These are phyloP conservation scores for Vitis hybrid DNA, from an alignment of 177 flowering plant species.

Conservation along the genomic window DNA sequence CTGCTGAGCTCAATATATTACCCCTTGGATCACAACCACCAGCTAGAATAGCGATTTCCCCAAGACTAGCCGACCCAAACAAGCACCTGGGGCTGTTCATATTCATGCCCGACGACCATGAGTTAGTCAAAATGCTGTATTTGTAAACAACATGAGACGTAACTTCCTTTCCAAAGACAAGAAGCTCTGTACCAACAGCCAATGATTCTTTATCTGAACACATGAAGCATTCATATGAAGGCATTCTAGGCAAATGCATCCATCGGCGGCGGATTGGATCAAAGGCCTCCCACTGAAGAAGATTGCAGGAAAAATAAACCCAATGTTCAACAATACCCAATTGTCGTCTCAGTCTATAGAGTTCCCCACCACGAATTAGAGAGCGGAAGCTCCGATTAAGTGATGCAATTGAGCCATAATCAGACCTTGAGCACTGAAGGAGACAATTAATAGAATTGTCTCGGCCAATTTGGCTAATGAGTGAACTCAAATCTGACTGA, in stretches of 20 bases:
- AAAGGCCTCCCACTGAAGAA: constrained; percentile 69
- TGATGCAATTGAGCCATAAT: constrained; percentile 58
- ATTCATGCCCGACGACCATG: constrained; percentile 51
- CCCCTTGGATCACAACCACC: constrained; percentile 70
- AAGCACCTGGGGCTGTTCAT: constrained; percentile 71
- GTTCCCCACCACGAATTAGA: constrained; percentile 44
- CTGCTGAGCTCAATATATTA: constrained; percentile 51
- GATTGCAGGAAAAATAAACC: constrained; percentile 65
- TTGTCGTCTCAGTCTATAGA: constrained; percentile 47
- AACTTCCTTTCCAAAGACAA: constrained; percentile 71
- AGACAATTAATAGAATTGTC: constrained; percentile 58
- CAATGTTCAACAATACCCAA: constrained; percentile 59
- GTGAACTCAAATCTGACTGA: constrained; percentile 27
- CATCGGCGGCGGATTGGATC: constrained; percentile 53
- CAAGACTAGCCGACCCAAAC: constrained; percentile 72
- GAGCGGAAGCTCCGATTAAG: constrained; percentile 48
- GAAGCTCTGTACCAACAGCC: constrained; percentile 71
- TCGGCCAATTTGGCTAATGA: constrained; percentile 34
- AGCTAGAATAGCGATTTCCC: constrained; percentile 74
- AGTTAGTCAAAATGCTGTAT: constrained; percentile 49
- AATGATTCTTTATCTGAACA: constrained; percentile 73
- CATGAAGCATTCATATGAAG: constrained; percentile 60
- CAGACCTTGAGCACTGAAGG: constrained; percentile 46
- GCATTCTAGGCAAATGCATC: constrained; percentile 67
- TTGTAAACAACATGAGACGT: constrained; percentile 44